Percentiles rank a stretch among this genome's conserved stretches.
These are phyloP conservation scores for Cercospora beticola DNA, from an alignment of 2,329 filamentous ascomycete genomes.

Conservation along the genomic window DNA sequence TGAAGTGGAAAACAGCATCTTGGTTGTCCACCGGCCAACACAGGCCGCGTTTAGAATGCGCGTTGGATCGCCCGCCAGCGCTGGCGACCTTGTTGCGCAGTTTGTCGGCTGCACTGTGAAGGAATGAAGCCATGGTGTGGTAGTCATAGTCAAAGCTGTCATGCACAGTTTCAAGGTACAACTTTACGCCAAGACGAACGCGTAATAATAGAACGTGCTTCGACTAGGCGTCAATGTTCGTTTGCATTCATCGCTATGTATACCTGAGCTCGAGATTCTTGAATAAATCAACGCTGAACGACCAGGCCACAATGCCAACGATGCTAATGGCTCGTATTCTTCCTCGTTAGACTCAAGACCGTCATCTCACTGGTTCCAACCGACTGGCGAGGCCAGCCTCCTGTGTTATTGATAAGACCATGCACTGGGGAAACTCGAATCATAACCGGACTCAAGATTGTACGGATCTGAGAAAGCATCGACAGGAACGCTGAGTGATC, in stretches of 20 bases:
- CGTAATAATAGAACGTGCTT: background rate
- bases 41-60: conserved; percentile 34
- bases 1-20: conserved; percentile 34
- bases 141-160: background rate
- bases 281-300: background rate
- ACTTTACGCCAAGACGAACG: background rate
- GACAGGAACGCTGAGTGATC: conserved; percentile 35
- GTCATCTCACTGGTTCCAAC: background rate
- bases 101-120: conserved; percentile 14
- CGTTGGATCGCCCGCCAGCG: background rate
- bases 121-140: conserved; percentile 12
- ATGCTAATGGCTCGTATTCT: background rate
- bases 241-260: conserved; percentile 8
- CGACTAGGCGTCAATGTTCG: background rate
- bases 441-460: conserved; percentile 34
- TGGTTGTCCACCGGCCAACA: conserved; percentile 37
- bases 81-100: conserved; percentile 3
- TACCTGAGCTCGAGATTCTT: background rate
- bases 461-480: conserved; percentile 34
- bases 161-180: background rate
- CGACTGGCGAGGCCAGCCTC: conserved; percentile 20
- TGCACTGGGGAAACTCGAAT: conserved; percentile 27
- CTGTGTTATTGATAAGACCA: conserved; percentile 34
- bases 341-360: background rate
- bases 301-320: conserved; percentile 11